Percentiles rank a stretch among this genome's conserved stretches.
Evolutionary conservation across 306 rosid species (phyloP).

Genomic region (Datisca glomerata): DNA sequence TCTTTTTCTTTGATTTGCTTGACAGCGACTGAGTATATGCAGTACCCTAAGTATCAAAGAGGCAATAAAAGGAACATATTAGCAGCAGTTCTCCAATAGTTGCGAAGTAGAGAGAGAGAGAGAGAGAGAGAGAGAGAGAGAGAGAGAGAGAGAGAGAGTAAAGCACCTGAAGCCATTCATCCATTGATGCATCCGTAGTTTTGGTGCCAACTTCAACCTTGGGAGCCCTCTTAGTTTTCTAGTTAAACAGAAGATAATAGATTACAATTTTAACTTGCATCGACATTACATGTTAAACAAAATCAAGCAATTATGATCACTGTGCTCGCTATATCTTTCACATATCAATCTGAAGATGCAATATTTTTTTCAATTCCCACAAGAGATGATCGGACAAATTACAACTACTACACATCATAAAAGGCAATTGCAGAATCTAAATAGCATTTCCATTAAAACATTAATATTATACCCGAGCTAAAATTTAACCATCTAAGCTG

Average conservation of each 20-base stretch:
- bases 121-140: neutral
- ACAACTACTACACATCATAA: no score
- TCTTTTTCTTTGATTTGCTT: constrained; percentile 80
- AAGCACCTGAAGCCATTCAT: constrained; percentile 94
- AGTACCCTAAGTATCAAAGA: constrained; percentile 62
- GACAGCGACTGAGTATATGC: constrained; percentile 49
- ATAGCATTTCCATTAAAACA: no score
- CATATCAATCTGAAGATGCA: no score
- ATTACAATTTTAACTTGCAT: neutral
- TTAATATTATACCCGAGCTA: no score
- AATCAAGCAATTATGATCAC: no score
- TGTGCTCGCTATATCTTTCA: no score
- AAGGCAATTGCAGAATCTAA: no score
- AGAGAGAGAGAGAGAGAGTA: neutral
- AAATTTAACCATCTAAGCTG: no score
- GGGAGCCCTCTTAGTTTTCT: constrained; percentile 91
- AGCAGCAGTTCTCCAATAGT: neutral
- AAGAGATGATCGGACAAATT: no score
- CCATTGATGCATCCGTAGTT: constrained; percentile 66
- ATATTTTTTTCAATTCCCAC: no score
- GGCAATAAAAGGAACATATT: neutral
- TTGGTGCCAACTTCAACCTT: constrained; percentile 95
- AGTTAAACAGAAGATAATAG: neutral
- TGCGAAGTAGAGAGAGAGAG: neutral
- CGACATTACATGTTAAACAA: no score